Evolutionary conservation across 176 grass and related monocot species (phyloP).

Genomic region (Triticum turgidum): DNA sequence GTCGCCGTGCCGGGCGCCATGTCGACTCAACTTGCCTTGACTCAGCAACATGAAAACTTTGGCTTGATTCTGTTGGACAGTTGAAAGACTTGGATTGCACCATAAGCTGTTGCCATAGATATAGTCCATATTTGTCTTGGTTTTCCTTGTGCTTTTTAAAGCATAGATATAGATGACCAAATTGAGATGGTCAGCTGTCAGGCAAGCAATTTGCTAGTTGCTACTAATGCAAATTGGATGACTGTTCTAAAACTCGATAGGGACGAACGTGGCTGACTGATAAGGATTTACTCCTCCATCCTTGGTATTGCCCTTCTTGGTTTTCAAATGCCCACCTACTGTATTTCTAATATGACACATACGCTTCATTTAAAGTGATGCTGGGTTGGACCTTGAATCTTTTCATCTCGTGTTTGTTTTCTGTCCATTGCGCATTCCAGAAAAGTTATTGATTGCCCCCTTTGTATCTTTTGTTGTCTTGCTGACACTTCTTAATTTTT

Average conservation of each 20-base stretch:
- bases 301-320: neutral
- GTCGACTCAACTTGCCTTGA: neutral
- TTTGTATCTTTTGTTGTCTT: neutral
- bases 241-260: neutral
- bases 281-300: neutral
- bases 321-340: neutral
- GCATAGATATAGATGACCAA: conserved; percentile 13
- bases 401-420: conserved; percentile 25
- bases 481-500: conserved; percentile 11
- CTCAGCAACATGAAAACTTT: neutral
- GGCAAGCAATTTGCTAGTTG: neutral
- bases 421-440: conserved; percentile 6
- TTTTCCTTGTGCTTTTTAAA: neutral
- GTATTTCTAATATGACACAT: neutral
- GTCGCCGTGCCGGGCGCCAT: neutral
- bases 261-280: neutral
- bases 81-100: neutral
- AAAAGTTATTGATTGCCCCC: neutral
- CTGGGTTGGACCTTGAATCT: neutral
- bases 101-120: neutral
- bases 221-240: conserved; percentile 6
- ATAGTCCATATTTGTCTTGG: neutral
- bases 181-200: conserved; percentile 3
- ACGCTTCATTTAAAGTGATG: conserved; percentile 8
- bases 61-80: neutral